Conservation (phyloP, 1,284 basidiomycete genomes). For the Naganishia albida region DNA sequence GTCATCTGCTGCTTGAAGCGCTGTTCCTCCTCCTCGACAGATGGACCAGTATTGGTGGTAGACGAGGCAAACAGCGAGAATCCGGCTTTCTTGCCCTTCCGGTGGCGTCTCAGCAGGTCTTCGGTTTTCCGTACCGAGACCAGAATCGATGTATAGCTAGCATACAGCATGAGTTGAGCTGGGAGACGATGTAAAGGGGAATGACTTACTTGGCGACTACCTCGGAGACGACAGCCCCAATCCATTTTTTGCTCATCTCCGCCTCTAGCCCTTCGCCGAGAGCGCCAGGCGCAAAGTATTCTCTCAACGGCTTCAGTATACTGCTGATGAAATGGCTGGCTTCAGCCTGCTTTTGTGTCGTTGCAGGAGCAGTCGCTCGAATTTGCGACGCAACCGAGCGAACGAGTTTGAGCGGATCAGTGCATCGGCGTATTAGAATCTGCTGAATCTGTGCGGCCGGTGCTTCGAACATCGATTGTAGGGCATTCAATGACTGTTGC, state of each 20-base stretch:
- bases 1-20: constrained; percentile 79
- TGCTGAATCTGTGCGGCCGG: constrained; percentile 63
- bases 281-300: constrained; percentile 65
- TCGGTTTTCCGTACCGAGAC: constrained; percentile 85
- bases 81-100: constrained; percentile 76
- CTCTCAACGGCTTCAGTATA: constrained; percentile 77
- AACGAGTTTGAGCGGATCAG: constrained; percentile 81
- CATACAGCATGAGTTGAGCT: constrained; percentile 36
- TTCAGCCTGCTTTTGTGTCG: constrained; percentile 56
- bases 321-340: constrained; percentile 81
- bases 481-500: constrained; percentile 13
- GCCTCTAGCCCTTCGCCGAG: constrained; percentile 63
- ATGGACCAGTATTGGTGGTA: constrained; percentile 45
- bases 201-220: constrained; percentile 66
- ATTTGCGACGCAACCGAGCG: constrained; percentile 82
- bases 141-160: constrained; percentile 61
- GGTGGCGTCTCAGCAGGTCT: constrained; percentile 77
- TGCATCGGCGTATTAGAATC: constrained; percentile 74
- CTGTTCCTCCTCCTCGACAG: constrained; percentile 63
- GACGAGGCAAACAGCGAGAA: constrained; percentile 69
- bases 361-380: constrained; percentile 68
- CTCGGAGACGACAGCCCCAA: constrained; percentile 69
- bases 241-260: constrained; percentile 61
- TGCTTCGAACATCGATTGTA: constrained; percentile 16
- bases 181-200: background rate